These are phyloP conservation scores for Lodderomyces parapsilosis DNA, from an alignment of 1,139 yeast genomes.

Conservation along the genomic window DNA sequence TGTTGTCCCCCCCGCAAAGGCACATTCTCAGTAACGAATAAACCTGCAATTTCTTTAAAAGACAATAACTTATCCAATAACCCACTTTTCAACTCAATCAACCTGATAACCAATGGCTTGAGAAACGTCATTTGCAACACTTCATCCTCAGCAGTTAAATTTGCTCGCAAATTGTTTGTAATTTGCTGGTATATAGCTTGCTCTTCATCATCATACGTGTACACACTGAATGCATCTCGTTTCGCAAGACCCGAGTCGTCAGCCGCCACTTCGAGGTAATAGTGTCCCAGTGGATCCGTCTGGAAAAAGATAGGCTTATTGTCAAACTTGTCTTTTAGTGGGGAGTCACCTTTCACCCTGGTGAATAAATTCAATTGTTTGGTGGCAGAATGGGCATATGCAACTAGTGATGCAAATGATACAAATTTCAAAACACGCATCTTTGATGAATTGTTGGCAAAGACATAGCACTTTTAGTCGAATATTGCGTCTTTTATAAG, in stretches of 20 bases:
- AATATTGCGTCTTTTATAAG: not conserved
- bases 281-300: not conserved
- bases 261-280: not conserved
- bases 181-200: slow-evolving; percentile 3
- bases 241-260: not conserved
- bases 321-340: not conserved
- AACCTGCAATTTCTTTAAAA: not conserved
- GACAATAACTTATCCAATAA: slow-evolving; percentile 1
- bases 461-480: not conserved
- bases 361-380: slow-evolving; percentile 2
- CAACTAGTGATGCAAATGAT: not conserved
- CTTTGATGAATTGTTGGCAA: not conserved
- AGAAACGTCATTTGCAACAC: slow-evolving; percentile 5
- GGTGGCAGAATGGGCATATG: not conserved
- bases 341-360: not conserved
- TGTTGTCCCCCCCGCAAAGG: not conserved
- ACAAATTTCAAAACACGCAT: not conserved
- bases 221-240: not conserved
- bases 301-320: slow-evolving; percentile 1
- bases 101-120: not conserved
- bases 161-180: not conserved
- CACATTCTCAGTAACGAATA: not conserved
- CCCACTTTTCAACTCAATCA: slow-evolving; percentile 1
- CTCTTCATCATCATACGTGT: slow-evolving; percentile 4
- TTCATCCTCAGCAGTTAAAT: slow-evolving; percentile 3